A percentile compares a stretch with the other conserved stretches of the same genome.
These are phyloP conservation scores for Pelagomonas calceolata DNA, from an alignment of 108 stramenopile genomes.

Conservation along the genomic window DNA sequence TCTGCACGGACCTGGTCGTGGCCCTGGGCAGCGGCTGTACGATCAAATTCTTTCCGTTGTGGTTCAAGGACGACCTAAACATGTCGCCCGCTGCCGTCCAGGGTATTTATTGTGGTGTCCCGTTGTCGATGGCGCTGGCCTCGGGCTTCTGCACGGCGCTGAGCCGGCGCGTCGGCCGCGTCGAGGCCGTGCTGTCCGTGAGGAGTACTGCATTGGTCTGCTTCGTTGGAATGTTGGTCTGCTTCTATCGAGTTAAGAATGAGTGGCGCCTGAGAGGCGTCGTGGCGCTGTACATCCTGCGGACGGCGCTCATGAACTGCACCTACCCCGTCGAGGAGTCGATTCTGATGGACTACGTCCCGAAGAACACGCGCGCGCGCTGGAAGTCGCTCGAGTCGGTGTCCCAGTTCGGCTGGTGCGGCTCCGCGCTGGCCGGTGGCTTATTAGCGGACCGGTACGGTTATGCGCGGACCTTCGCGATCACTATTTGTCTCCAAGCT, in stretches of 20 bases:
- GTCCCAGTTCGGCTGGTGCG: conserved; percentile 60
- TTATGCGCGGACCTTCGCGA: conserved; percentile 51
- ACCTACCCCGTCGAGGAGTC: conserved; percentile 21
- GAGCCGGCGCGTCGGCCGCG: conserved; percentile 14
- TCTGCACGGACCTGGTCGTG: conserved; percentile 10
- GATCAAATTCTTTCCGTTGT: conserved; percentile 34
- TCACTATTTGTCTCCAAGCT: conserved; percentile 51
- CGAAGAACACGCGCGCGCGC: conserved; percentile 14
- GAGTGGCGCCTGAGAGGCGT: conserved; percentile 22
- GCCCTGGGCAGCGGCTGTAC: conserved; percentile 27
- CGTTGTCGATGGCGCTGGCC: conserved; percentile 14
- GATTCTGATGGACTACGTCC: conserved; percentile 26
- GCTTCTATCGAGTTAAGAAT: no score
- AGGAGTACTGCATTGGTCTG: conserved; percentile 9
- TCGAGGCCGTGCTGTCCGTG: conserved; percentile 18
- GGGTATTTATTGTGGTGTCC: conserved; percentile 16
- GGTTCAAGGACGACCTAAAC: conserved; percentile 16
- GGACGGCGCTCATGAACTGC: conserved; percentile 19
- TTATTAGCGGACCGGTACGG: conserved; percentile 43
- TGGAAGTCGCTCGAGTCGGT: conserved; percentile 30
- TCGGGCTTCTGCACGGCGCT: neutral
- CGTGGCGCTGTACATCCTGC: conserved; percentile 21
- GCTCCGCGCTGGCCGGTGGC: conserved; percentile 60
- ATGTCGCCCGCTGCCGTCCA: conserved; percentile 18
- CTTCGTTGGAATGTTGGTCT: conserved; percentile 42